Evolutionary conservation across 768 basidiomycete species (phyloP).

Genomic region (Mycena sanguinolenta): DNA sequence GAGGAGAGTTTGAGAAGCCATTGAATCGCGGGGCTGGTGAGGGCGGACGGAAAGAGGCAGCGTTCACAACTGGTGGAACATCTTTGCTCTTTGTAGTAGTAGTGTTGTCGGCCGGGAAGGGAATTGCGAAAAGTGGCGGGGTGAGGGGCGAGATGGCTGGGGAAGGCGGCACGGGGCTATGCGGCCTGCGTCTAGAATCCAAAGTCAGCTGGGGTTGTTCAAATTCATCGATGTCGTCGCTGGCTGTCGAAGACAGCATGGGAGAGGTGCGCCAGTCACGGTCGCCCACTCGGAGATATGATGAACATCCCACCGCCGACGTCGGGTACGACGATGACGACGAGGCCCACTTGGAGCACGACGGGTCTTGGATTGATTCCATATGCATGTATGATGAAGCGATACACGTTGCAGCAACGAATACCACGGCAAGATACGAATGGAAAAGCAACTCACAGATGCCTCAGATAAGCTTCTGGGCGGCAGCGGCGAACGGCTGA

Average conservation of each 20-base stretch:
- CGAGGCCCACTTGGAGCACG: conserved; percentile 24
- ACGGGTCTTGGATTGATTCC: conserved; percentile 16
- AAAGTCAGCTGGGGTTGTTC: conserved; percentile 29
- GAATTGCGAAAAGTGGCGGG: conserved; percentile 29
- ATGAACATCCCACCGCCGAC: neutral
- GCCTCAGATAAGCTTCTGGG: conserved; percentile 31
- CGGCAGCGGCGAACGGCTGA: conserved; percentile 31
- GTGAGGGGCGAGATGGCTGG: conserved; percentile 22
- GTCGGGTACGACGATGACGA: conserved; percentile 10
- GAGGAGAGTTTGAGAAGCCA: conserved; percentile 45
- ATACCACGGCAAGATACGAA: conserved; percentile 27
- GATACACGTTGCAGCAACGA: conserved; percentile 14
- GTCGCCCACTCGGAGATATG: neutral
- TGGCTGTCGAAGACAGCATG: conserved; percentile 34
- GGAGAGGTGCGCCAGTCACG: conserved; percentile 23
- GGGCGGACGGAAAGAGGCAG: conserved; percentile 31
- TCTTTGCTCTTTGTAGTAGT: conserved; percentile 23
- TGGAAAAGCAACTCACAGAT: conserved; percentile 33
- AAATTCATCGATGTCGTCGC: conserved; percentile 23
- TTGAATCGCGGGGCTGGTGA: conserved; percentile 36
- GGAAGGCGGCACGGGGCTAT: conserved; percentile 21
- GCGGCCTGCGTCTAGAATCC: conserved; percentile 36
- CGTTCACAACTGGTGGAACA: conserved; percentile 32
- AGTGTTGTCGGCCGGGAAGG: conserved; percentile 22
- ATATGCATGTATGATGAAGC: conserved; percentile 26